phyloP scores from a whole-genome alignment of 257 asterid genomes.

The Solanum pimpinellifolium region DNA sequence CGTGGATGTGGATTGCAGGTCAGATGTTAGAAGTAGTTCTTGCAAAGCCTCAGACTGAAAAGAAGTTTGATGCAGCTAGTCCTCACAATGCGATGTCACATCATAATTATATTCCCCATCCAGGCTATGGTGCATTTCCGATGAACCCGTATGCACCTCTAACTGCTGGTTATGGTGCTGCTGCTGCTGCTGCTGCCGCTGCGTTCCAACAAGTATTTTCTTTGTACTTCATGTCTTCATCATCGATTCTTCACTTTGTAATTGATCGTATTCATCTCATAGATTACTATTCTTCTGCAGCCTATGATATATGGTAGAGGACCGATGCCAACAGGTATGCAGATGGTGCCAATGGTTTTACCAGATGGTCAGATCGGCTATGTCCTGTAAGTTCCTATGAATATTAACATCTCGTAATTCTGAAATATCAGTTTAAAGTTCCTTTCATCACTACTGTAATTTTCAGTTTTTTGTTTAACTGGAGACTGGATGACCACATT shows the following conservation, averaged over 20 bases:
- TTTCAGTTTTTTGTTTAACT: not conserved
- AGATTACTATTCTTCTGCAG: conserved; percentile 25
- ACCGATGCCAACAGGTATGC: conserved; percentile 97
- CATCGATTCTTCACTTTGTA: not conserved
- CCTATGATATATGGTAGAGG: conserved; percentile 97
- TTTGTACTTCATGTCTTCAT: not conserved
- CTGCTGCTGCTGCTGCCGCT: conserved; percentile 13
- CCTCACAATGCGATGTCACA: conserved; percentile 39
- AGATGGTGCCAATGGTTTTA: conserved; percentile 98
- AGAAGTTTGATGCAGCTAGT: conserved; percentile 50
- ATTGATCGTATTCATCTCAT: not conserved
- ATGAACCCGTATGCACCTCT: conserved; percentile 66
- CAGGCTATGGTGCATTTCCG: conserved; percentile 71
- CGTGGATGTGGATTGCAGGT: conserved; percentile 34
- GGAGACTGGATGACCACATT: not conserved
- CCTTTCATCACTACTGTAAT: not conserved
- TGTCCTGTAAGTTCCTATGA: conserved; percentile 65
- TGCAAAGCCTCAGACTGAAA: conserved; percentile 93
- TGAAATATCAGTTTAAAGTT: not conserved
- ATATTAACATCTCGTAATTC: not conserved
- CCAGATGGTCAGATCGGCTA: conserved; percentile 97
- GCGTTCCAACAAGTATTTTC: conserved; percentile 63
- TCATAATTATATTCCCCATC: conserved; percentile 68
- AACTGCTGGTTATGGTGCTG: conserved; percentile 59
- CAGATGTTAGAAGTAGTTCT: conserved; percentile 78